Evolutionary conservation across 257 asterid species (phyloP), one percentile per base, ranked within the genome.

Genomic region (Marsdenia floribunda): DNA sequence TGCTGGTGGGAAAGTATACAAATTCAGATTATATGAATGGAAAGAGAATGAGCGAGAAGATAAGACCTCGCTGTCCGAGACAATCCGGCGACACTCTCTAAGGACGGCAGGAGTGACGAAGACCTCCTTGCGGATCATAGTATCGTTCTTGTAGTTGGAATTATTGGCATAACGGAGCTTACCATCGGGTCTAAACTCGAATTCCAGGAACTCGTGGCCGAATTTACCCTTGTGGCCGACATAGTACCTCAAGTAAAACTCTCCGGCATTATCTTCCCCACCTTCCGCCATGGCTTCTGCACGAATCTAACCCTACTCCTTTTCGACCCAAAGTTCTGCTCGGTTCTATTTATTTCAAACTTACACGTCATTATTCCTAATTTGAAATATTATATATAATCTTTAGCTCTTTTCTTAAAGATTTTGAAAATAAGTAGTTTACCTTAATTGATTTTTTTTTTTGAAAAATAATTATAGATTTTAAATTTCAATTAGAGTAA

Each of bases 121-220:
- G 37, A 95, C 85, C 88, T 95, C 99, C 78, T 95, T 95, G 77
- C 97, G 99, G 72, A 95, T 92, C 99, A 94, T 92, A 12, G 98
- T 92, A 57, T 94, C 98, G 85, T 94, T 94, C 87, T 94, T 94
- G 90, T 94, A 94, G 86, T 93, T 93, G 49, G 98, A 93, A 82
- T 93, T 91, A 85, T 90, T 93, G 72, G 98, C 98, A 67, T 93
- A 93, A 0, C 98, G 91, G 73, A 93, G 97, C 90, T 93, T 93
- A 44, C 98, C 96, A 71, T 93, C 97, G 9, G 97, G 97, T n/a
- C 97, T 83, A 81, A 93, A 90, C 88, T 93, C 97, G 82, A 93
- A 93, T 75, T 93, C 97, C 75, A 91, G 53, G 76, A 93, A 93
- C 70, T 93, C 97, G 84, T 93, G 98, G 7, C 98, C 97, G 83